Conservation (phyloP, 306 rosid genomes). For the Prunus armeniaca region DNA sequence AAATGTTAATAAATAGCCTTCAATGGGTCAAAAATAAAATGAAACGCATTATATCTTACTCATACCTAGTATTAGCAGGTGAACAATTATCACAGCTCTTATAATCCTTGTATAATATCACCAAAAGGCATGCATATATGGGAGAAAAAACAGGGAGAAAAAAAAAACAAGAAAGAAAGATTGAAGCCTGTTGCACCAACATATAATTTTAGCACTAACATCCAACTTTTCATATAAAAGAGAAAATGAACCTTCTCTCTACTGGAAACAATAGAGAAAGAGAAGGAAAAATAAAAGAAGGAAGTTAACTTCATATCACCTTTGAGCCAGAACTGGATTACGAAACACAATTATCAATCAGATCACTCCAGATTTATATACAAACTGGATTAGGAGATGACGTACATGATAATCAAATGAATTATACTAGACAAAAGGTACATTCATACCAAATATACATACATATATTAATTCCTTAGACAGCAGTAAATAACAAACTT, state of each 20-base stretch:
- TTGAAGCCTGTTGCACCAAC: neutral
- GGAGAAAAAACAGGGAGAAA: neutral
- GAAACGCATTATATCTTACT: neutral
- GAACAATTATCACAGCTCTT: neutral
- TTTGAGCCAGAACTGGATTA: neutral
- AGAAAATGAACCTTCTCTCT: neutral
- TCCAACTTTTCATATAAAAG: neutral
- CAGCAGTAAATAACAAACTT: neutral
- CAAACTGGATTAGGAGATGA: too few species aligned
- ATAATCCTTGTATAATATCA: neutral
- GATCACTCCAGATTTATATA: neutral
- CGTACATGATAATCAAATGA: neutral
- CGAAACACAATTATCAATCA: neutral
- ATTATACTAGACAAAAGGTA: neutral
- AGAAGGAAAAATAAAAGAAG: neutral
- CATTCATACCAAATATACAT: neutral
- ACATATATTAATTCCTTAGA: neutral
- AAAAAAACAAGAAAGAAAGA: neutral
- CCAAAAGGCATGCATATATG: neutral
- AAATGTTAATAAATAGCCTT: slow-evolving; percentile 7
- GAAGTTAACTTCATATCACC: neutral
- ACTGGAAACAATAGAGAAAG: neutral
- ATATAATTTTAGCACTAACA: neutral
- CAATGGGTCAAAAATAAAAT: slow-evolving; percentile 3
- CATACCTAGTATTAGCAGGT: neutral